phyloP scores from a whole-genome alignment of 2,329 filamentous ascomycete species.

The Arthroderma sp. region DNA sequence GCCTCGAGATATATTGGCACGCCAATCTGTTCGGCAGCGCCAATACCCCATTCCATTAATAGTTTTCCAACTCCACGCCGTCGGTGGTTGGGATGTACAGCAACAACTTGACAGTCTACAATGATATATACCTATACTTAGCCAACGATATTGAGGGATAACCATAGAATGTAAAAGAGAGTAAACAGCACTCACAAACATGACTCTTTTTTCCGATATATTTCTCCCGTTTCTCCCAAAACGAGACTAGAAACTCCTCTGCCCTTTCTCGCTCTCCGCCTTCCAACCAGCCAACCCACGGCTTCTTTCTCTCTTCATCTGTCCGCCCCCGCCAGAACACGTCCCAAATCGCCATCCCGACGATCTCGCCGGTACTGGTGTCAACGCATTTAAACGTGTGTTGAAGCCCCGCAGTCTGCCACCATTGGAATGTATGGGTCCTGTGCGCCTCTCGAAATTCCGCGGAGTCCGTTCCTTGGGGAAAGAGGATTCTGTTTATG shows the following conservation, averaged over 20 bases:
- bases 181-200: constrained; percentile 27
- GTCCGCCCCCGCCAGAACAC: constrained; percentile 27
- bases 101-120: constrained; percentile 26
- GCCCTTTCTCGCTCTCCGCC: constrained; percentile 33
- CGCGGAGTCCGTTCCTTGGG: constrained; percentile 21
- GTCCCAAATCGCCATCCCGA: constrained; percentile 38
- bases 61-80: constrained; percentile 28
- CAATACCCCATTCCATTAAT: constrained; percentile 27
- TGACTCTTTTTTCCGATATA: constrained; percentile 28
- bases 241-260: constrained; percentile 29
- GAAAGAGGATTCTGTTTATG: constrained; percentile 26
- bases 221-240: constrained; percentile 32
- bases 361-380: constrained; percentile 29
- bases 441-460: constrained; percentile 33
- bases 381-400: constrained; percentile 39
- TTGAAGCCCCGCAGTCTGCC: constrained; percentile 28
- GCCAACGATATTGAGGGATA: not conserved
- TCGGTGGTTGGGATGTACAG: constrained; percentile 32
- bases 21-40: constrained; percentile 23
- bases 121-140: not conserved
- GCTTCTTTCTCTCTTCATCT: constrained; percentile 32
- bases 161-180: constrained; percentile 1
- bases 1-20: constrained; percentile 28
- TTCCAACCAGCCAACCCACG: constrained; percentile 35
- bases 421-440: constrained; percentile 28